Evolutionary conservation across 108 stramenopile species (phyloP).

Genomic region (Licmophora abbreviata): DNA sequence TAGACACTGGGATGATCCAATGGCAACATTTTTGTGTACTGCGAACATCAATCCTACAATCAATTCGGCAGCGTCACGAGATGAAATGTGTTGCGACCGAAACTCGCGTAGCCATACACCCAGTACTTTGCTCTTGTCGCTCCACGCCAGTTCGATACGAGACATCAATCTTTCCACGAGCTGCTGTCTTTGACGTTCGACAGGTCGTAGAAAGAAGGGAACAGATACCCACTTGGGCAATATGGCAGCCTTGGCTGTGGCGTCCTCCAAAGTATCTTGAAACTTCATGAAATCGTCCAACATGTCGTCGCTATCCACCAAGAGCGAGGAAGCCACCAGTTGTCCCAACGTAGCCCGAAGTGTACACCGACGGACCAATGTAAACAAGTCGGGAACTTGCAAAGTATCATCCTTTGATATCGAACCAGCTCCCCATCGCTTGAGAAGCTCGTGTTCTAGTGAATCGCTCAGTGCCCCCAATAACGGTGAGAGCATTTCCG

Average conservation of each 20-base stretch:
- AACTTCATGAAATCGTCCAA: constrained; percentile 12
- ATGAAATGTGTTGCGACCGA: background rate
- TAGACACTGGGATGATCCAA: constrained; percentile 42
- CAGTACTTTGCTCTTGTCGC: background rate
- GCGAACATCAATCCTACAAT: constrained; percentile 53
- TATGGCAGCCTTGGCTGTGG: constrained; percentile 42
- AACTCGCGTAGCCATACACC: constrained; percentile 29
- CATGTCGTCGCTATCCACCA: constrained; percentile 8
- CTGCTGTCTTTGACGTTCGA: constrained; percentile 16
- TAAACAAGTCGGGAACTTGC: constrained; percentile 26
- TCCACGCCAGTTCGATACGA: constrained; percentile 12
- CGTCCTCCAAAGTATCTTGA: constrained; percentile 39
- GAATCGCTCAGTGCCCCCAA: constrained; percentile 8
- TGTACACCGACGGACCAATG: constrained; percentile 22
- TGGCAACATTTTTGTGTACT: constrained; percentile 55
- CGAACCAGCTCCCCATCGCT: background rate
- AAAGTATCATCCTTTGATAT: background rate
- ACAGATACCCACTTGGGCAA: constrained; percentile 26
- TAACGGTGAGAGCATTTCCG: constrained; percentile 5
- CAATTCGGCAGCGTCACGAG: constrained; percentile 22
- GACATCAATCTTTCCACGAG: constrained; percentile 6
- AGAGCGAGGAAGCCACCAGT: constrained; percentile 19
- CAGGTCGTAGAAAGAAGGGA: constrained; percentile 25
- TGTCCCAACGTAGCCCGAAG: constrained; percentile 23
- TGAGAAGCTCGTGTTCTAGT: constrained; percentile 5